Evolutionary conservation across 116 monocot genomes (phyloP).

Genomic region (Posidonia oceanica): DNA sequence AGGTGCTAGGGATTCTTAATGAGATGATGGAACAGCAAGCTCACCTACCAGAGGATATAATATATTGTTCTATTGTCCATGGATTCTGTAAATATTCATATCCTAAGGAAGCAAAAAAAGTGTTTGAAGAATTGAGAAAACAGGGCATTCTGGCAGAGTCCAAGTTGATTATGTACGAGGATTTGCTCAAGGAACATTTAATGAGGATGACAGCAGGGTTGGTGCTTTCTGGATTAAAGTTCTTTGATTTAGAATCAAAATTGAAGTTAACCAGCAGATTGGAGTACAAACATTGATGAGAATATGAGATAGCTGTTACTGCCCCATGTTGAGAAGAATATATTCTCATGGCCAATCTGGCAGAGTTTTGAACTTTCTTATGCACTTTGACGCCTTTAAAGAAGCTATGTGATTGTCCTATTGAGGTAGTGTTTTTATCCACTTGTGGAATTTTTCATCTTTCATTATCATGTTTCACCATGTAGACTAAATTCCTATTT

Average conservation of each 20-base stretch:
- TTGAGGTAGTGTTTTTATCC: no score
- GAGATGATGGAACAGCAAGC: constrained; percentile 79
- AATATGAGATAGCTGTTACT: background rate
- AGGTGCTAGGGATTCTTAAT: constrained; percentile 54
- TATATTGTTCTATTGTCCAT: constrained; percentile 72
- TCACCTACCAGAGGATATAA: constrained; percentile 42
- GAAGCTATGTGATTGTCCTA: no score
- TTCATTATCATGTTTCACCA: no score
- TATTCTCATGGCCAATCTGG: no score
- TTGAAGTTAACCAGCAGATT: constrained; percentile 32
- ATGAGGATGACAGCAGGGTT: constrained; percentile 66
- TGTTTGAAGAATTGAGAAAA: constrained; percentile 49
- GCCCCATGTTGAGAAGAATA: no score
- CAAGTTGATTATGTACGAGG: constrained; percentile 53
- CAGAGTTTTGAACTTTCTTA: no score
- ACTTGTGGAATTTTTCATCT: no score
- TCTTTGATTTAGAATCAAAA: constrained; percentile 69
- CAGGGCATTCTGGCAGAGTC: constrained; percentile 45
- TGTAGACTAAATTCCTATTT: no score
- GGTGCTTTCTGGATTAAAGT: constrained; percentile 77
- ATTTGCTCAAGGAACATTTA: constrained; percentile 74
- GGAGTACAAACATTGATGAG: constrained; percentile 15
- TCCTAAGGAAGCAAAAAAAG: constrained; percentile 59
- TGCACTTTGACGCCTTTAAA: no score
- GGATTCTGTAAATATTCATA: constrained; percentile 78